Evolutionary conservation across 768 basidiomycete species (phyloP), one percentile per base, ranked within the genome.

Genomic region (Naganishia vaughanmartiniae): DNA sequence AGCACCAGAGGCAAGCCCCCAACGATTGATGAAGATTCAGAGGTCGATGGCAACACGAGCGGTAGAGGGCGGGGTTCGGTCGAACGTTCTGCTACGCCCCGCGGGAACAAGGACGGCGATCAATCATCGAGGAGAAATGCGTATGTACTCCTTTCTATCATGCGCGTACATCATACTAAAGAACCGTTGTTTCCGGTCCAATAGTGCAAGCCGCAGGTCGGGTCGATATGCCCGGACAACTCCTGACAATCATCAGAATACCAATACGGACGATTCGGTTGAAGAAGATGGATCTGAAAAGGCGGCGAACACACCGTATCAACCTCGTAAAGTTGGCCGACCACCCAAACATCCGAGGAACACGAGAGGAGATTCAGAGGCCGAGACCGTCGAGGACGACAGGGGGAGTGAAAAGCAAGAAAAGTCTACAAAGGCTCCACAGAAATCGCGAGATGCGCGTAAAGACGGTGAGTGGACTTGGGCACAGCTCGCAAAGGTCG

Each of bases 1-100:
- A 75, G 63, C 67, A 72, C 55, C 42, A 63, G 60, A 17, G 60
- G 60, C 39, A 63, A 63, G 26, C 60, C 60, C 15, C 39, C 60
- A 10, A 63, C 60, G 15, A 63, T 63, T 26, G 60, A 45, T 12
- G 60, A 63, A 45, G 42, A 63, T 45, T 63, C 60, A 17, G 60
- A 63, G 26, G 57, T 34, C 15, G 57, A 58, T 21, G 57, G 39
- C 39, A 36, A 36, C 7, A 34, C 39, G n/a, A 42, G 36, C 12
- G 39, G 39, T 12, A 42, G 39, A 6, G 26, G 26, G 14, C 39
- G 36, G 39, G 39, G 39, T 7, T 63, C 60, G 1, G 42, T 42
- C 24, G 60, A 63, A 24, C 36, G 60, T 28, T 24, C 60, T 3
- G 21, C 24, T 26, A 34, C 42, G n/a, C 39, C 21, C 14, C 14